Base-by-base conservation (phyloP, 805 yeast genomes). In the Metschnikowia peoriensis region DNA sequence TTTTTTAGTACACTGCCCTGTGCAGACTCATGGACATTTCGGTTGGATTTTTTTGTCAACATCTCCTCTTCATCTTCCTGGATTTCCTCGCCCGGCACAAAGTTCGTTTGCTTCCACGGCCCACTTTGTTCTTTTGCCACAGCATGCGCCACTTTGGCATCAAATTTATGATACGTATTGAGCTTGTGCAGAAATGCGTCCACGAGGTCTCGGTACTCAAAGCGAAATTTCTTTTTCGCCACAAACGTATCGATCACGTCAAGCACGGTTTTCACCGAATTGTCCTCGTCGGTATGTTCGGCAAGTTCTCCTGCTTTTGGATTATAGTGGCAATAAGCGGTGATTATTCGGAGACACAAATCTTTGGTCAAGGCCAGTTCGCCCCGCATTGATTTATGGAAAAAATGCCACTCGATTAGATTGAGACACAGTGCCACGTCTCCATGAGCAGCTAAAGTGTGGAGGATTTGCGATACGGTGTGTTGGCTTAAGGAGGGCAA, bases 1-100 rank as follows among this genome's bases (percentile, higher is more conserved):
- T 75, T 71, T 11, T 72, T 66, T 37, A 75, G 55, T 12, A 68
- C 60, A 49, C 69, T 70, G 1, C 78, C 78, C 38, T 56, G 60
- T 6, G 53, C 49, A 0, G 73, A 68, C 1, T 50, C 47, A 32
- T 61, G 57, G 2, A 71, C 42, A 40, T 69, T 68, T 1, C 49
- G 44, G 54, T 71, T 69, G n/a, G 61, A 48, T 6, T 52, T 41
- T 41, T 68, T 70, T 7, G 54, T 48, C 6, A 67, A 63, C 14
- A 61, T 49, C 10, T 46, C 27, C 12, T 40, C 50, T 22, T 41
- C 47, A 4, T 41, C 35, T 16, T n/a, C 28, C 29, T 41, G 38
- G 8, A 28, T 43, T 10, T 17, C 34, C 11, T 29, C 46, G 29
- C n/a, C 27, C 14, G 44, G 46, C 1, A 11, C 38, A 12, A 22